Base-by-base conservation (phyloP, 2,329 filamentous ascomycete species). In the Epichloe elymi region DNA sequence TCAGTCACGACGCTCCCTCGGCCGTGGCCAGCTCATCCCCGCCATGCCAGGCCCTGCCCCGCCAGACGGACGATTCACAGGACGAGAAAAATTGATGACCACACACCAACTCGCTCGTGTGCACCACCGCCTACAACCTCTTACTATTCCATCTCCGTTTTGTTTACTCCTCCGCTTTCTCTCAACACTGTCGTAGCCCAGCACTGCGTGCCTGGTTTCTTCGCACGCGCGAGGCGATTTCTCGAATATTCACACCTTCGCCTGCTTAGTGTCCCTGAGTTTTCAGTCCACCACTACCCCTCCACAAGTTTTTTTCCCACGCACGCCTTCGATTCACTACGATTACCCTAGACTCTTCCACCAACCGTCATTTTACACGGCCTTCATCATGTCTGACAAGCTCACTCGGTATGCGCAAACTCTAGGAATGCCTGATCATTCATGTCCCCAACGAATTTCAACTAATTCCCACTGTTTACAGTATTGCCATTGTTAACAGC, bases 401-500 rank as follows among this genome's bases (percentile, higher is more conserved):
- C 82, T 96, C 64, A 97, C 91, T 63, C 87, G 90, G 89, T 95
- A 82, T 62, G 82, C 66, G 82, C 65, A 17, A 40, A 19, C n/a
- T 37, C 30, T n/a, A 33, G 17, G n/a, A 50, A 40, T 36, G 5
- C 10, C 17, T 19, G 20, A 14, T 2, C 8, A 4, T 46, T 19
- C 44, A 37, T 17, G 3, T 37, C 3, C 15, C 5, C 10, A 11
- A 38, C 43, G 3, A 26, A n/a, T 30, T 33, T 20, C 20, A n/a
- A 48, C 66, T 69, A 50, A 67, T 58, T 23, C 46, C 10, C 20
- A 23, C 23, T 40, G 17, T 55, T 30, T 51, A 48, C 65, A 94
- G 93, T 86, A 90, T 98, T 74, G 93, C 93, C 65, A 98, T 98
- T 75, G 88, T 98, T 76, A 97, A 91, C 73, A 86, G 80, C 69